These are phyloP conservation scores for Helicocarpus griseus DNA, from an alignment of 2,329 filamentous ascomycete species.

Conservation along the genomic window DNA sequence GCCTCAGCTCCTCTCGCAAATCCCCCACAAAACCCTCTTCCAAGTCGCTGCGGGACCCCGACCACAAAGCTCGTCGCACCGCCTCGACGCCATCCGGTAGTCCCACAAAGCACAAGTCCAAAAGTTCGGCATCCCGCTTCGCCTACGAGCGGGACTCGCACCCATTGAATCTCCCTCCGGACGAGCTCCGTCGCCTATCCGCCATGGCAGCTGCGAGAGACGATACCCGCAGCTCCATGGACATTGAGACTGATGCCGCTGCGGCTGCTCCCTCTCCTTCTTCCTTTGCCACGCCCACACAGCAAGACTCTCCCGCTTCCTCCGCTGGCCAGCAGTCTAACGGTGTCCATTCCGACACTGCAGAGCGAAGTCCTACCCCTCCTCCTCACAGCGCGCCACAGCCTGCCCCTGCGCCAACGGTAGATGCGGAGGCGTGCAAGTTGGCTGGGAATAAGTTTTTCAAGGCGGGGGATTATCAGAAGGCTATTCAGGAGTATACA, in stretches of 20 bases:
- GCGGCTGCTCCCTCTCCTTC: constrained; percentile 25
- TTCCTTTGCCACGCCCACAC: constrained; percentile 28
- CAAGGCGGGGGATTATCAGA: constrained; percentile 82
- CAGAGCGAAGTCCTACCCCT: constrained; percentile 35
- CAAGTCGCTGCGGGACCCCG: constrained; percentile 9
- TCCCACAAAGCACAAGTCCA: constrained; percentile 3
- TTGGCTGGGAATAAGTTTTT: constrained; percentile 91
- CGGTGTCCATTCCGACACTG: constrained; percentile 22
- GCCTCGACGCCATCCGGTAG: constrained; percentile 15
- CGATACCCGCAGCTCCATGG: constrained; percentile 56
- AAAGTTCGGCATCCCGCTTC: constrained; percentile 19
- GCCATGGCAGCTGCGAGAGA: constrained; percentile 42
- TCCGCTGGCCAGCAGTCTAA: constrained; percentile 23
- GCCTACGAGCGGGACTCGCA: constrained; percentile 53
- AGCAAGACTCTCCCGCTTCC: constrained; percentile 15
- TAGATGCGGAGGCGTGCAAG: constrained; percentile 88
- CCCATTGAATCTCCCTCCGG: constrained; percentile 80
- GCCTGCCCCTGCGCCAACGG: constrained; percentile 36
- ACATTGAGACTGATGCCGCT: constrained; percentile 58
- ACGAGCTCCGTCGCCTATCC: constrained; percentile 71
- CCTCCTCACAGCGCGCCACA: constrained; percentile 39
- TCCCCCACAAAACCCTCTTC: constrained; percentile 15
- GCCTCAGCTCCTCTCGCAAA: constrained; percentile 6
- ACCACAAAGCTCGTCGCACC: constrained; percentile 20
- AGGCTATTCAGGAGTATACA: constrained; percentile 85